phyloP scores from a whole-genome alignment of 495 filamentous ascomycete species.

The Aspergillus coremiiformis region DNA sequence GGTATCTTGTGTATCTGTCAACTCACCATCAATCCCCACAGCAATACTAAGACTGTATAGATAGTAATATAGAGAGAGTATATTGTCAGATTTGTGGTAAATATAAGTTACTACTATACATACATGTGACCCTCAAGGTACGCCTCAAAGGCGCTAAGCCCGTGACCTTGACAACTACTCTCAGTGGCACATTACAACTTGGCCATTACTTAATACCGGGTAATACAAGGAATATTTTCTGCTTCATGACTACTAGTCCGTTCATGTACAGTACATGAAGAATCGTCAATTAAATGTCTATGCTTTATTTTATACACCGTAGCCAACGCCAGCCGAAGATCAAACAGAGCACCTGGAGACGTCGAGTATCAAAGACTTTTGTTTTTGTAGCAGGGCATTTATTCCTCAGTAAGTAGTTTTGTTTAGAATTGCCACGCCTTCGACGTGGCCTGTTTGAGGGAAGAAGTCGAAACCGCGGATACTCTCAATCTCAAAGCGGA shows the following conservation, averaged over 20 bases:
- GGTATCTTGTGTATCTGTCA: no score
- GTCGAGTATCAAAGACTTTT: background rate
- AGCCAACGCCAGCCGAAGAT: background rate
- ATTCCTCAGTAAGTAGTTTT: conserved; percentile 10
- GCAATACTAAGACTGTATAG: no score
- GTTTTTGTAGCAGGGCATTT: background rate
- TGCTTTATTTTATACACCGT: background rate
- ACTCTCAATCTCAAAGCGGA: conserved; percentile 82
- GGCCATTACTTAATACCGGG: no score
- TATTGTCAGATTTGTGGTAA: no score
- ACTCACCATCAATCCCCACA: background rate
- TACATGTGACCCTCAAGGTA: no score
- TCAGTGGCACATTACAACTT: no score
- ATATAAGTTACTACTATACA: no score
- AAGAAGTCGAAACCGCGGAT: conserved; percentile 95
- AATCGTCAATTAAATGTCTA: background rate
- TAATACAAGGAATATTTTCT: background rate
- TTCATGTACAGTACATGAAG: background rate
- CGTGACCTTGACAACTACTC: no score
- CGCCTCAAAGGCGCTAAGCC: no score
- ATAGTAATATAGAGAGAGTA: no score
- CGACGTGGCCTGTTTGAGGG: conserved; percentile 94
- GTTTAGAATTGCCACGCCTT: conserved; percentile 79
- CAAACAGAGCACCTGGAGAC: background rate
- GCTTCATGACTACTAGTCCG: no score